Evolutionary conservation across 2,329 filamentous ascomycete genomes (phyloP).

Genomic region (Fusarium devonianum): DNA sequence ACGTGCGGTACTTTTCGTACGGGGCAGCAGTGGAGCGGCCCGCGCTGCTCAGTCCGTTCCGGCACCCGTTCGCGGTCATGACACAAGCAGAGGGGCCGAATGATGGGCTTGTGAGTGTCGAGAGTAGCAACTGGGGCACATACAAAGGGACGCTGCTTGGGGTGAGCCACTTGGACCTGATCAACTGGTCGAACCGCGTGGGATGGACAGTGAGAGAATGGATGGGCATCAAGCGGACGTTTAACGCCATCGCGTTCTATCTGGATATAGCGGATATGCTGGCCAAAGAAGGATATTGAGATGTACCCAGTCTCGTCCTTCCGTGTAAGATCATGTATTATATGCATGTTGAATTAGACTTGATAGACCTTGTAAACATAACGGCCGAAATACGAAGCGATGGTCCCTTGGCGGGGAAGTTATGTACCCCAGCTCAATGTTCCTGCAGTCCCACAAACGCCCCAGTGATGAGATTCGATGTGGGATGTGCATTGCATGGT

Average conservation of each 20-base stretch:
- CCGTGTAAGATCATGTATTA: constrained; percentile 2
- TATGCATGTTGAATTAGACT: constrained; percentile 1
- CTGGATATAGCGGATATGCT: constrained; percentile 74
- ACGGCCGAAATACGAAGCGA: too few species aligned
- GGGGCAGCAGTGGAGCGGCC: constrained; percentile 57
- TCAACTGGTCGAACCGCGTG: constrained; percentile 72
- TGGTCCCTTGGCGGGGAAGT: too few species aligned
- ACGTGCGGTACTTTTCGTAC: constrained; percentile 68
- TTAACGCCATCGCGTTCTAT: constrained; percentile 74
- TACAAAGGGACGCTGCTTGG: constrained; percentile 69
- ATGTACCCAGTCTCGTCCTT: background rate
- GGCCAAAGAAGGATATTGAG: constrained; percentile 66
- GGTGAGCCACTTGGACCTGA: constrained; percentile 70
- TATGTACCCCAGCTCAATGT: constrained; percentile 1
- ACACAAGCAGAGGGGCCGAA: constrained; percentile 63
- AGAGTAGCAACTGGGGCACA: constrained; percentile 66
- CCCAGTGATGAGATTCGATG: too few species aligned
- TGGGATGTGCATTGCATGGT: too few species aligned
- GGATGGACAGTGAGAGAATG: constrained; percentile 61
- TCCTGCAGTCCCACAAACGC: background rate
- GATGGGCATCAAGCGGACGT: constrained; percentile 63
- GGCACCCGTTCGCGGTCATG: constrained; percentile 60
- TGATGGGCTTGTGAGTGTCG: constrained; percentile 72
- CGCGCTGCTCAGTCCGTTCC: constrained; percentile 71
- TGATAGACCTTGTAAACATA: constrained; percentile 2